A percentile compares a stretch with the other conserved stretches of the same genome.
These are phyloP conservation scores for Trichoderma sp. DNA, from an alignment of 2,329 filamentous ascomycete species.

Conservation along the genomic window DNA sequence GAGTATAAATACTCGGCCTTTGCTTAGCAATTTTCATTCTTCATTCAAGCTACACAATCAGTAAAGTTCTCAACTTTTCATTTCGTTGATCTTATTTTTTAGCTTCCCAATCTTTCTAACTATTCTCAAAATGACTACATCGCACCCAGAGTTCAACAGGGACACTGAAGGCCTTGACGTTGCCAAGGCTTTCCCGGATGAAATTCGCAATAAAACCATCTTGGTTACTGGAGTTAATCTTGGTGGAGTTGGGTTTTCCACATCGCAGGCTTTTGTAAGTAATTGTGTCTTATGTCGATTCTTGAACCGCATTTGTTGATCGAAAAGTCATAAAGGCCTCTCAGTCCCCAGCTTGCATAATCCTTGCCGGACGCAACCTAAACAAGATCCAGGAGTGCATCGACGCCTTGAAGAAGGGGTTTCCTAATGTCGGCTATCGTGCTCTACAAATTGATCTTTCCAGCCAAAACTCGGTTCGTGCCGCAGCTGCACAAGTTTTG, in stretches of 20 bases:
- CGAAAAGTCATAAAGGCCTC: conserved; percentile 28
- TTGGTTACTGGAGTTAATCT: conserved; percentile 46
- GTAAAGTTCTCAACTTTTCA: background rate
- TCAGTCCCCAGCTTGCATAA: conserved; percentile 43
- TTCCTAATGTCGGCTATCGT: conserved; percentile 41
- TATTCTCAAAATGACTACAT: conserved; percentile 23
- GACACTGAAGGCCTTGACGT: conserved; percentile 33
- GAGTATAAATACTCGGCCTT: background rate
- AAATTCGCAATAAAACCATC: conserved; percentile 40
- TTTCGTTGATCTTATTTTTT: background rate
- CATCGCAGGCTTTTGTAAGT: conserved; percentile 37
- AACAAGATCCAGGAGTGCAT: conserved; percentile 44
- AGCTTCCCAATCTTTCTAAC: background rate
- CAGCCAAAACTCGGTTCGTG: conserved; percentile 44
- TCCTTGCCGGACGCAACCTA: conserved; percentile 46
- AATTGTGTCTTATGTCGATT: background rate
- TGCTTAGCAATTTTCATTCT: background rate
- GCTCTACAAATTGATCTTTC: conserved; percentile 45
- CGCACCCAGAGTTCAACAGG: conserved; percentile 33
- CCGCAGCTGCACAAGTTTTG: conserved; percentile 42
- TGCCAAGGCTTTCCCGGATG: conserved; percentile 32
- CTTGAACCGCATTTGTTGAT: background rate
- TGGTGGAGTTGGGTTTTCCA: conserved; percentile 43
- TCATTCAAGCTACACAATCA: background rate
- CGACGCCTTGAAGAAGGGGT: conserved; percentile 40